Evolutionary conservation across 2,329 filamentous ascomycete genomes (phyloP).

Genomic region (Alternaria sp.): DNA sequence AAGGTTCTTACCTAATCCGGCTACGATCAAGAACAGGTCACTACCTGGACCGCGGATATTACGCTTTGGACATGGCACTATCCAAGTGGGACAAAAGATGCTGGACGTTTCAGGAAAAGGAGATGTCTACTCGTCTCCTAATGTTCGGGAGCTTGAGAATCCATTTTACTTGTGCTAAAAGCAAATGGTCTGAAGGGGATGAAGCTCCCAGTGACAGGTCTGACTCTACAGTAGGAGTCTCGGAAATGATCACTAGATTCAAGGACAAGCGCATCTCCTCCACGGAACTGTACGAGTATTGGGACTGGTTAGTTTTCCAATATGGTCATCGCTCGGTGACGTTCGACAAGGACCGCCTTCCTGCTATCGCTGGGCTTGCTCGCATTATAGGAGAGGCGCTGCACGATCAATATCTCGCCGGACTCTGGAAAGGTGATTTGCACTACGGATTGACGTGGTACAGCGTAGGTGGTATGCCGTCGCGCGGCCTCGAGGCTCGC

Average conservation of each 20-base stretch:
- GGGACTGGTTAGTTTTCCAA: accelerated
- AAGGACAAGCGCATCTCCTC: accelerated
- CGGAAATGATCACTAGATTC: background rate
- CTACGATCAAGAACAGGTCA: background rate
- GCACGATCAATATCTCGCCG: background rate
- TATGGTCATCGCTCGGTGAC: background rate
- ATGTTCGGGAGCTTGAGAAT: background rate
- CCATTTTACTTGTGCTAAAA: background rate
- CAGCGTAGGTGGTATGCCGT: accelerated
- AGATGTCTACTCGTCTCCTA: background rate
- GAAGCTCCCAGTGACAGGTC: background rate
- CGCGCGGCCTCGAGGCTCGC: accelerated
- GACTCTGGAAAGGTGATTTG: background rate
- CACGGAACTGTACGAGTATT: background rate
- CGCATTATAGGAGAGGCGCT: background rate
- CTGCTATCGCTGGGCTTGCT: background rate
- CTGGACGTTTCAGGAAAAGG: background rate
- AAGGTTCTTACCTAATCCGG: background rate
- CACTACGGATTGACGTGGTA: accelerated
- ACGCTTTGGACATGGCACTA: background rate
- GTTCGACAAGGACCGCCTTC: background rate
- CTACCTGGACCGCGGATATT: background rate
- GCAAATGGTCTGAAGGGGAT: background rate
- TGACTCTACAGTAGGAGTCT: background rate
- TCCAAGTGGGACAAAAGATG: background rate